phyloP scores from a whole-genome alignment of 805 yeast genomes.

The Candida mattraensis region DNA sequence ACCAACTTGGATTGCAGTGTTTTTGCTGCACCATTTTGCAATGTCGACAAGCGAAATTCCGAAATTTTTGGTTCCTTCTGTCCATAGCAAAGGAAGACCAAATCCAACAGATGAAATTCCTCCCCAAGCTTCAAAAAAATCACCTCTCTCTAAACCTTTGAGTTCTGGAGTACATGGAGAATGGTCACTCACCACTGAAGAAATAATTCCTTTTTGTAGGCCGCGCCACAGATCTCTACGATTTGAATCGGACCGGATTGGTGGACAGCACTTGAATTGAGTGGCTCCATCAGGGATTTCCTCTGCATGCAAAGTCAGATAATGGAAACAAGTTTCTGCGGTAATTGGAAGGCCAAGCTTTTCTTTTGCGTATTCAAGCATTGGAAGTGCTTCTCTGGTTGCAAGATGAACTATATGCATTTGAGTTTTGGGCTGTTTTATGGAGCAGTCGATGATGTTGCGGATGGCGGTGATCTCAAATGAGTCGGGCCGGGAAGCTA shows the following conservation, averaged over 20 bases:
- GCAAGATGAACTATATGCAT: constrained; percentile 91
- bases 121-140: constrained; percentile 94
- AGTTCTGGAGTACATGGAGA: constrained; percentile 94
- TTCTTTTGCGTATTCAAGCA: constrained; percentile 61
- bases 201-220: constrained; percentile 58
- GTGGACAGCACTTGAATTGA: constrained; percentile 93
- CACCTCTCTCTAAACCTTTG: constrained; percentile 79
- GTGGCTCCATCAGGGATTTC: constrained; percentile 75
- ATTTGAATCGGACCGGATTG: constrained; percentile 77
- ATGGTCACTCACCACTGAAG: constrained; percentile 92
- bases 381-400: constrained; percentile 77
- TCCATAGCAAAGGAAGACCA: constrained; percentile 78
- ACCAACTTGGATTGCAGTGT: constrained; percentile 87
- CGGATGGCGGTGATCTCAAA: constrained; percentile 85
- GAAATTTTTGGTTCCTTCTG: constrained; percentile 57
- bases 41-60: constrained; percentile 50
- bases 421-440: constrained; percentile 56
- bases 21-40: constrained; percentile 74
- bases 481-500: constrained; percentile 84
- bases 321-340: constrained; percentile 95
- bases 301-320: constrained; percentile 76
- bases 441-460: constrained; percentile 64
- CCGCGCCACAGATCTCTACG: constrained; percentile 78
- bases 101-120: constrained; percentile 93
- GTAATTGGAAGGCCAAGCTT: constrained; percentile 58